Percentiles rank a stretch among this genome's conserved stretches.
Conservation (phyloP, 2,329 filamentous ascomycete genomes). For the Nemania sp. region DNA sequence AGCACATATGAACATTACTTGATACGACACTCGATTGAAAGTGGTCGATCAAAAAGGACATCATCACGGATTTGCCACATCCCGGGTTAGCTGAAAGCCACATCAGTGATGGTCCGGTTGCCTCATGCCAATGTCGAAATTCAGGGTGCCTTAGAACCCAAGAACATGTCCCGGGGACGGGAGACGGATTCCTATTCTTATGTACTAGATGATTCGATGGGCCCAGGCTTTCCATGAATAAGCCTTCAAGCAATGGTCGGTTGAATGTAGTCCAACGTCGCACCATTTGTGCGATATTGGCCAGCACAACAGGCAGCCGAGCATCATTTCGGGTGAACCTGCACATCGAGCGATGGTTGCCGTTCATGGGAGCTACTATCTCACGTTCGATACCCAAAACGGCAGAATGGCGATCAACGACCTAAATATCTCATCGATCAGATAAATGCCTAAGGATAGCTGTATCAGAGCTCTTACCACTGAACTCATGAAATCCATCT, state of each 20-base stretch:
- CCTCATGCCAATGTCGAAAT: background rate
- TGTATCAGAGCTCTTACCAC: too few species aligned
- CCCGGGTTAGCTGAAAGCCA: conserved; percentile 1
- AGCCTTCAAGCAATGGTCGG: too few species aligned
- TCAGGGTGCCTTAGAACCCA: background rate
- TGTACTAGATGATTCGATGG: too few species aligned
- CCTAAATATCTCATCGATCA: too few species aligned
- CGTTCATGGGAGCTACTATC: background rate
- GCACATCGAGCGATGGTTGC: background rate
- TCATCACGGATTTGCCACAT: conserved; percentile 1
- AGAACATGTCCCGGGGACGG: background rate
- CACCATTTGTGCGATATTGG: too few species aligned
- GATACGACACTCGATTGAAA: background rate
- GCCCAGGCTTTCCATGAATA: too few species aligned
- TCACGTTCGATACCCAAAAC: background rate
- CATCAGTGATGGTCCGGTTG: too few species aligned
- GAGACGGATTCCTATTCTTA: background rate
- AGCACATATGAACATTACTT: background rate
- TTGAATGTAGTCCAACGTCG: too few species aligned
- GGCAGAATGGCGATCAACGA: background rate
- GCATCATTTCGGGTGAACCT: background rate
- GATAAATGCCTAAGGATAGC: too few species aligned
- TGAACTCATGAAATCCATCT: background rate
- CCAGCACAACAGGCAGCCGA: too few species aligned
- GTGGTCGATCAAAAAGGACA: background rate